Evolutionary conservation across 495 filamentous ascomycete species (phyloP), one percentile per base, ranked within the genome.

Genomic region (Hypoxylon subgilvum): DNA sequence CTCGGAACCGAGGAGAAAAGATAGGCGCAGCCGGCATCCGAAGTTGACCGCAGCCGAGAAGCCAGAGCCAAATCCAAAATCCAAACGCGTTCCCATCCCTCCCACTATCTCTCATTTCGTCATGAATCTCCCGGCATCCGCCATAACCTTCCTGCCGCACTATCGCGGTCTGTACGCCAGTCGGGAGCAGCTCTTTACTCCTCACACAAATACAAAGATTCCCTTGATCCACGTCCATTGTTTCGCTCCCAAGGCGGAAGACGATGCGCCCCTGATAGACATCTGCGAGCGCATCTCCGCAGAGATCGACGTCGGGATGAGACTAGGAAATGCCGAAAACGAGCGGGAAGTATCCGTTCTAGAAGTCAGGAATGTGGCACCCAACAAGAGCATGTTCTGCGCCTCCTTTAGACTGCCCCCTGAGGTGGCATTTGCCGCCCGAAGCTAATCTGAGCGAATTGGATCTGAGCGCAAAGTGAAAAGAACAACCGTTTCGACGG

Each of bases 381-480:
- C 95, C 23, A 86, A 88, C 57, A 97, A 98, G 81, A 83, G 86
- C 66, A 97, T 97, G 91, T 97, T 95, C 72, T 97, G 94, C 71
- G 92, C 90, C 6, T 95, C 84, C 59, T 97, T 98, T 70, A 80
- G 91, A 45, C 61, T 98, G 35, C 95, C 94, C 18, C 61, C 69
- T 17, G 86, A 89, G 68, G 91, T 96, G 1, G 94, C 91, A 36
- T 96, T 96, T 74, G 76, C 74, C 19, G 22, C 66, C 21, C 70
- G 74, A 61, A 49, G 41, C 16, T 71, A 27, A 53, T 19, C 16
- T 40, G 58, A 31, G 39, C 23, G 48, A 32, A 31, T 43, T 32
- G 10, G 42, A 35, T 23, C 40, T 58, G 39, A 43, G 47, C 28
- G 41, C 52, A 41, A n/a, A 30, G 43, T 14, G 16, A 46, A 52